Evolutionary conservation across 257 asterid species (phyloP), one percentile per base, ranked within the genome.

Genomic region (Knoxia roxburghii): DNA sequence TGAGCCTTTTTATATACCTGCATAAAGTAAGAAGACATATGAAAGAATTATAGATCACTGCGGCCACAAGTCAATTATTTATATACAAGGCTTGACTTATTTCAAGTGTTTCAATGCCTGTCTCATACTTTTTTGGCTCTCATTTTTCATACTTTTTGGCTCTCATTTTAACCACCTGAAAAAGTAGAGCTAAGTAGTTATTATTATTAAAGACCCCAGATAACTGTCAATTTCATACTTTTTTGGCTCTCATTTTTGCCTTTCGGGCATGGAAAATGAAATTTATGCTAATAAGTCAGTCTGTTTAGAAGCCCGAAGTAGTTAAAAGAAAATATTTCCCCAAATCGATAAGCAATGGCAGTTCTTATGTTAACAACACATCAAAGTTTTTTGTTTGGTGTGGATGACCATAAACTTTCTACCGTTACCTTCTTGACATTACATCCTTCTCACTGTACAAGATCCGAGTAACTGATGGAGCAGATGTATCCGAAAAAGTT

Each of bases 371-470:
- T 59, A 14, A 55, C 27, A 37, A 12, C 60, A 8, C 18, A 20
- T 49, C 48, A 48, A 30, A 57, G 8, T 12, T 13, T 20, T 61
- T 23, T 20, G 39, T 50, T 33, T 50, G 14, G 20, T 23, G 45
- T 35, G 37, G 18, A 5, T 50, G 45, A 23, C 40, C n/a, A 66
- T 52, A 53, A 61, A 41, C 24, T 45, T 69, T 50, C 21, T 23
- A 63, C 23, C 26, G 18, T 60, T 84, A 90, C 99, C 90, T 84
- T 75, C 99, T 85, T 55, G 95, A 95, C 51, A 73, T 54, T 6
- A 88, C 95, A 85, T 93, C 99, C 72, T 88, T 93, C 73, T 85
- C 90, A 65, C 95, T 86, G 86, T 90, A 93, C 74, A 93, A 85
- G 53, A 93, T 52, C 82, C 97, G 85, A 46, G 99, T 88, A 59